These are phyloP conservation scores for Arthromyces matolae DNA, from an alignment of 768 basidiomycete species.

Conservation along the genomic window DNA sequence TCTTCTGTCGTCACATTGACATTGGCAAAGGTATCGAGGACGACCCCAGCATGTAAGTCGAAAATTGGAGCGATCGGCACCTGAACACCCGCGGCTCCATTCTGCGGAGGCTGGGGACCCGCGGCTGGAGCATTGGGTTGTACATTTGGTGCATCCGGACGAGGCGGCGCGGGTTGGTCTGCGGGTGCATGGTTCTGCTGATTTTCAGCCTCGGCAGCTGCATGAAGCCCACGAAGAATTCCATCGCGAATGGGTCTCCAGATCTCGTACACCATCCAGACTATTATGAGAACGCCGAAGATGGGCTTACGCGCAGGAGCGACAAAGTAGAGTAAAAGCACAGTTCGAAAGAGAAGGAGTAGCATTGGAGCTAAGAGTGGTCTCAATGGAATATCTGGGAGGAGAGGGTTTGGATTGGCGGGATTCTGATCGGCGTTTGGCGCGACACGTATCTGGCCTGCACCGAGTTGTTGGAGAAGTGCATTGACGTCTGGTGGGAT, in stretches of 20 bases:
- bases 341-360: conserved; percentile 65
- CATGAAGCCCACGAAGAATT: conserved; percentile 34
- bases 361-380: conserved; percentile 64
- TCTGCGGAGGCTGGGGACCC: conserved; percentile 17
- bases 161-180: conserved; percentile 6
- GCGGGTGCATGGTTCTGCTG: conserved; percentile 20
- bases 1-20: conserved; percentile 58
- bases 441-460: conserved; percentile 46
- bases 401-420: conserved; percentile 30
- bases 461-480: conserved; percentile 61
- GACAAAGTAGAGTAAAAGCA: conserved; percentile 72
- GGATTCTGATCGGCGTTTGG: conserved; percentile 31
- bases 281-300: conserved; percentile 59
- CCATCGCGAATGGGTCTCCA: conserved; percentile 63
- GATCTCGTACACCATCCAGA: conserved; percentile 73
- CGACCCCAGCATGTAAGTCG: conserved; percentile 29
- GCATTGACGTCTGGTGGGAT: conserved; percentile 53
- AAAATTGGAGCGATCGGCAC: conserved; percentile 20
- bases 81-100: conserved; percentile 14
- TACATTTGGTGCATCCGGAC: conserved; percentile 8
- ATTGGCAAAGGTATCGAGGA: conserved; percentile 52
- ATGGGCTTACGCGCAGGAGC: conserved; percentile 71
- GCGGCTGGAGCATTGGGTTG: conserved; percentile 14
- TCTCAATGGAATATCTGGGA: conserved; percentile 55
- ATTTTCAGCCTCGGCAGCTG: conserved; percentile 29